These are phyloP conservation scores for Erythrophleum ivorense DNA, from an alignment of 331 rosid species.

Conservation along the genomic window DNA sequence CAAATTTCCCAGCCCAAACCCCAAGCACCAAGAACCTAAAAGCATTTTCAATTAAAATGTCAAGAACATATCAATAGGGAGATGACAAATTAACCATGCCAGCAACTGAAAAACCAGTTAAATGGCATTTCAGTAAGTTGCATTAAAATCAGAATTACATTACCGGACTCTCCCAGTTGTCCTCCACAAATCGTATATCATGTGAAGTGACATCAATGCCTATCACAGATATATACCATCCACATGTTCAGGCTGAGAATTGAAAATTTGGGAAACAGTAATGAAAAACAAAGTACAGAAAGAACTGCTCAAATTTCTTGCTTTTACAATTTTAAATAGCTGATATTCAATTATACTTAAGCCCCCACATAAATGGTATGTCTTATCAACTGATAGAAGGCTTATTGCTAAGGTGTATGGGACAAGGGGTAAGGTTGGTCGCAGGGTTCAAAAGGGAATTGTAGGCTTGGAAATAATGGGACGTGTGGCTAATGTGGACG, in stretches of 20 bases:
- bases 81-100: slow-evolving; percentile 16
- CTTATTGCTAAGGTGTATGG: not conserved
- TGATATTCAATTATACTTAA: not conserved
- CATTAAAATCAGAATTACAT: slow-evolving; percentile 25
- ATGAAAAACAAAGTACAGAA: slow-evolving; percentile 4
- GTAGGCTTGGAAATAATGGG: not conserved
- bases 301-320: slow-evolving; percentile 28
- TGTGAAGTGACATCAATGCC: slow-evolving; percentile 87
- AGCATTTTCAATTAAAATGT: slow-evolving; percentile 29
- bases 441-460: not conserved
- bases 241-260: slow-evolving; percentile 38
- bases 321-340: slow-evolving; percentile 20
- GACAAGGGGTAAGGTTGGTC: too few relatives aligned
- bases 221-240: slow-evolving; percentile 45
- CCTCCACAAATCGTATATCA: slow-evolving; percentile 98
- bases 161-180: slow-evolving; percentile 99
- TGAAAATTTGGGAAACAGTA: slow-evolving; percentile 33
- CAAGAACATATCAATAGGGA: slow-evolving; percentile 8
- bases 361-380: not conserved
- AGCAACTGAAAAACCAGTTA: not conserved
- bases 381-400: not conserved
- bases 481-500: not conserved
- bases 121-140: slow-evolving; percentile 37
- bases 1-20: slow-evolving; percentile 99
- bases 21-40: slow-evolving; percentile 99